Evolutionary conservation across 148 eudicot genomes (phyloP), one percentile per base, ranked within the genome.

Genomic region (Cornus controversa): DNA sequence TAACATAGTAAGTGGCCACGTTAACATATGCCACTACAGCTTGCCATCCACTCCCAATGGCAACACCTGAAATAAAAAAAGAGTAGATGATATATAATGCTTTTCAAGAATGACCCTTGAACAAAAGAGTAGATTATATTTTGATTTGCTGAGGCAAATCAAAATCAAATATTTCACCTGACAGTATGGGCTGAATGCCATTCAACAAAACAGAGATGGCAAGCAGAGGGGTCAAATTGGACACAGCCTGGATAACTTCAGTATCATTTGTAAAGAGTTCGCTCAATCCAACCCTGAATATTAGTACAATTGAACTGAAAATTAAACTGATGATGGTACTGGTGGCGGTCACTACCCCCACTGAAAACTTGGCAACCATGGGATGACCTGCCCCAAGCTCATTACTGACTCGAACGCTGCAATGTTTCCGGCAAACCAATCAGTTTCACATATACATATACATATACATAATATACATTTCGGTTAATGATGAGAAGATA

Each of bases 31-130:
- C 89, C 64, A 86, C 87, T 45, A 84, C 78, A 57, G 70, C 89
- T 79, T 89, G 89, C 91, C 89, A 86, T 84, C 89, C 91, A 78
- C 89, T 89, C 74, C 91, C 91, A 27, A 86, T 86, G 45, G 91
- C 91, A 72, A 86, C 91, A n/a, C 91, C 89, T 88, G 68, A 42
- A 26, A 50, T 47, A 2, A 2, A 50, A 53, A 14, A 57, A 42
- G 10, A 23, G 2, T 25, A 72, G 7, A 18, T 4, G 53, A 47
- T 40, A 40, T 40, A 40, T 40, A 40, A 40, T 40, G 10, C 45
- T 4, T 40, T 40, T 40, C 45, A 40, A 40, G 18, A 45, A 50
- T 50, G 20, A 50, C 6, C 1, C 20, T 60, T 22, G 24, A 22
- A 60, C 18, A 60, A 20, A 60, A 60, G 20, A n/a, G 1, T 20